Conservation (phyloP, 2,329 filamentous ascomycete genomes). For the Xylaria sp. region DNA sequence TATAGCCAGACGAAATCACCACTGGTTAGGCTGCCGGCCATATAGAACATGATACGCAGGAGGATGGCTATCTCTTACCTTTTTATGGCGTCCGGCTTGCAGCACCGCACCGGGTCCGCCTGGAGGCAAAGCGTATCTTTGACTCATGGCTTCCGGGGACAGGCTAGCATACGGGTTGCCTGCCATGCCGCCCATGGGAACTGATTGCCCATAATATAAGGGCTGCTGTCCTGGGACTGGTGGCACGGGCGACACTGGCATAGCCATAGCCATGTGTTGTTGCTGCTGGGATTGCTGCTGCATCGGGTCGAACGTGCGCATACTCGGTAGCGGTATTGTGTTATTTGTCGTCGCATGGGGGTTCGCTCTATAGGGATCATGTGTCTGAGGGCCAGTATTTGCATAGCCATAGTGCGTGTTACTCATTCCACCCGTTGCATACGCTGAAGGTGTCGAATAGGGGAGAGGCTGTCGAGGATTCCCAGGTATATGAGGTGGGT, state of each 20-base stretch:
- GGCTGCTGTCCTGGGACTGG: conserved; percentile 51
- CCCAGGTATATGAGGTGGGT: conserved; percentile 46
- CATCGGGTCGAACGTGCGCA: conserved; percentile 57
- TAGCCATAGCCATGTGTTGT: conserved; percentile 54
- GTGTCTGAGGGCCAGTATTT: conserved; percentile 41
- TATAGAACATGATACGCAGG: conserved; percentile 40
- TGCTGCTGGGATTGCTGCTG: conserved; percentile 48
- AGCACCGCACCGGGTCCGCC: conserved; percentile 61
- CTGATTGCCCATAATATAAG: conserved; percentile 59
- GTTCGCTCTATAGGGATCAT: conserved; percentile 54
- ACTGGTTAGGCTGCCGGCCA: conserved; percentile 40
- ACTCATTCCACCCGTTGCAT: conserved; percentile 45
- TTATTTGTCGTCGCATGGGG: conserved; percentile 45
- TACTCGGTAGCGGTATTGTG: conserved; percentile 56
- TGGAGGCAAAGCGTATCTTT: conserved; percentile 60
- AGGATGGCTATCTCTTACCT: conserved; percentile 55
- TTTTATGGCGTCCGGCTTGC: conserved; percentile 64
- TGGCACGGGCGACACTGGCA: conserved; percentile 53
- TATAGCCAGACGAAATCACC: conserved; percentile 48
- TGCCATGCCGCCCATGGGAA: conserved; percentile 48
- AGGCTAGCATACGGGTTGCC: conserved; percentile 56
- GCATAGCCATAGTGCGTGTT: conserved; percentile 49
- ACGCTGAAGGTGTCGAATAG: conserved; percentile 47
- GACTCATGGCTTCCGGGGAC: conserved; percentile 55
- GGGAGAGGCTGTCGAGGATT: conserved; percentile 45